phyloP scores from a whole-genome alignment of 176 grass and related monocot species.

The Cenchrus americanus region DNA sequence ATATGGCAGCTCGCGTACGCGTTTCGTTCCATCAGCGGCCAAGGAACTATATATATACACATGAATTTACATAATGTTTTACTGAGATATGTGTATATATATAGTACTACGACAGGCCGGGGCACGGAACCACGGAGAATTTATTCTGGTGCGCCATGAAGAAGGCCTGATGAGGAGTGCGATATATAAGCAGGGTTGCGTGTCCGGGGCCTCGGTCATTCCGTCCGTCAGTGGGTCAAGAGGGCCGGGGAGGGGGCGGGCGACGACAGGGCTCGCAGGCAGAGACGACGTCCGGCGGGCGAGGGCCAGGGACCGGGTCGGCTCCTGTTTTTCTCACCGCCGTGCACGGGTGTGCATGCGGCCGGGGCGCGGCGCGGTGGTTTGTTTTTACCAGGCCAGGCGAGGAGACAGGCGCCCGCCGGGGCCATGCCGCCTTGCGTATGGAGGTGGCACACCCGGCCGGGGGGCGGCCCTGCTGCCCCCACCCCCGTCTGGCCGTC shows the following conservation, averaged over 20 bases:
- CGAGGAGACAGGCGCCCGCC: slow-evolving; percentile 48
- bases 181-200: neutral
- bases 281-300: slow-evolving; percentile 16
- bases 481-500: no score
- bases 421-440: slow-evolving; percentile 68
- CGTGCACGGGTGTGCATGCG: slow-evolving; percentile 32
- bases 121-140: neutral
- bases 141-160: slow-evolving; percentile 1
- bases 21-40: neutral
- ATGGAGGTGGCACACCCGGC: slow-evolving; percentile 51
- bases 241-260: neutral
- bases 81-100: neutral
- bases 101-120: neutral
- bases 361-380: neutral
- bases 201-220: slow-evolving; percentile 20
- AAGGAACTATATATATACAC: no score
- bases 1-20: neutral
- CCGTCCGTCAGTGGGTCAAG: slow-evolving; percentile 26
- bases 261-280: neutral
- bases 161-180: neutral
- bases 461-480: no score
- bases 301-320: neutral
- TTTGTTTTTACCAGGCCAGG: slow-evolving; percentile 32
- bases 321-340: slow-evolving; percentile 45
- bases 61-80: neutral